Base-by-base conservation (phyloP, 2,329 filamentous ascomycete species). In the Botryotinia globosa region DNA sequence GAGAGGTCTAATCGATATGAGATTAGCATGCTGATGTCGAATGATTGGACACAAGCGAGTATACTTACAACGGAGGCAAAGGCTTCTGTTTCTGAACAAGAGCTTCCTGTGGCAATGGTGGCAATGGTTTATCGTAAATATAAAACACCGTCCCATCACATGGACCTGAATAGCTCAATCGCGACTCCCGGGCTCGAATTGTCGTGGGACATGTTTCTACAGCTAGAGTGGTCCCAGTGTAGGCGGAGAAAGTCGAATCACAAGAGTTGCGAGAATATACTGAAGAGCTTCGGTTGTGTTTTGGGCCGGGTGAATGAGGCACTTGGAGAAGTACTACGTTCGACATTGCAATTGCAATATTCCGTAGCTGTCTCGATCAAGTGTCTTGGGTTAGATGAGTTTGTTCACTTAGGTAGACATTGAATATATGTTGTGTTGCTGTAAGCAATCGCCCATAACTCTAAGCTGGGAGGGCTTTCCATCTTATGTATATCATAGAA, bases 81-180 rank as follows among this genome's bases (percentile, higher is more conserved):
- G 70, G 70, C 45, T 72, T 72, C 7, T 72, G 70, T 20, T 56
- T 54, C 32, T 39, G 39, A 20, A 48, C 42, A 6, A 59, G 20
- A 48, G 70, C 70, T 29, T 72, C 70, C 29, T 32, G 64, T 7
- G 70, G 70, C 34, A 72, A 25, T 4, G 70, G 70, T 7, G 70
- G 70, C 14, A 72, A 45, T 4, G 70, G 70, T 48, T 72, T 72
- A 59, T 72, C 70, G 51, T 72, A 72, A 18, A 72, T 67, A 29
- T 72, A 72, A 29, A 72, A 72, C 7, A 66, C 65, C 12, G 56
- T 72, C 14, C 62, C 70, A 42, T 72, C 48, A 67, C 45, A 72
- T 25, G 70, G 62, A 8, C 62, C 70, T n/a, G 16, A 16, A 54
- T 5, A 67, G 42, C 48, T 39, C 18, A 34, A 45, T 51, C 63